A percentile compares a stretch with the other conserved stretches of the same genome.
These are phyloP conservation scores for Datura wrightii DNA, from an alignment of 257 asterid species.

Conservation along the genomic window DNA sequence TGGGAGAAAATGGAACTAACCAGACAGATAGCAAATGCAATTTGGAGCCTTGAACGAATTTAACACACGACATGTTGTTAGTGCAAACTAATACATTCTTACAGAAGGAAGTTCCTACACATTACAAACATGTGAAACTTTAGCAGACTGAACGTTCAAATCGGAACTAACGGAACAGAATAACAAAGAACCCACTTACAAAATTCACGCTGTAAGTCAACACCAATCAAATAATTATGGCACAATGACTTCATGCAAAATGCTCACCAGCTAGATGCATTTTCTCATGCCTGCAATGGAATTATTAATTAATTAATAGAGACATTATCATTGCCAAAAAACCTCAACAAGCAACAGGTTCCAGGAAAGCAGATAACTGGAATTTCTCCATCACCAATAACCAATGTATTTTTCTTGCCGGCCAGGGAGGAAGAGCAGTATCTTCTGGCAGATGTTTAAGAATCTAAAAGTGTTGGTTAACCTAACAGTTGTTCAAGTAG, in stretches of 20 bases:
- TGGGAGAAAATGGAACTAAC: constrained; percentile 3
- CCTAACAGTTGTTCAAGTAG: not conserved
- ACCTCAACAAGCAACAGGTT: not conserved
- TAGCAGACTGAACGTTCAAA: not conserved
- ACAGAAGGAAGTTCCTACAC: constrained; percentile 5
- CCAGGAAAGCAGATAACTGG: not conserved
- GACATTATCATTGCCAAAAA: not conserved
- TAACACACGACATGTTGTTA: not conserved
- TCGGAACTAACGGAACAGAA: not conserved
- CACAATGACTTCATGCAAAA: not conserved
- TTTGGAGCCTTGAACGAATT: not conserved
- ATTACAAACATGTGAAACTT: constrained; percentile 13
- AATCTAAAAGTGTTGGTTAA: constrained; percentile 7
- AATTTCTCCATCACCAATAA: constrained; percentile 2
- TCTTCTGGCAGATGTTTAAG: constrained; percentile 7
- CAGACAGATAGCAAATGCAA: not conserved
- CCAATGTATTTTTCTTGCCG: not conserved
- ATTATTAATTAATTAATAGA: not conserved
- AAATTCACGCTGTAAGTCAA: not conserved
- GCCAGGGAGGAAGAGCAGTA: constrained; percentile 4
- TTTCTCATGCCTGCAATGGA: constrained; percentile 5
- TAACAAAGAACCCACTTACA: constrained; percentile 18
- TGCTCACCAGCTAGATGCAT: not conserved
- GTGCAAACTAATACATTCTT: constrained; percentile 5
- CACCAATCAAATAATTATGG: not conserved